Conservation (phyloP, 2,329 filamentous ascomycete genomes). For the Xylariaceae sp. region DNA sequence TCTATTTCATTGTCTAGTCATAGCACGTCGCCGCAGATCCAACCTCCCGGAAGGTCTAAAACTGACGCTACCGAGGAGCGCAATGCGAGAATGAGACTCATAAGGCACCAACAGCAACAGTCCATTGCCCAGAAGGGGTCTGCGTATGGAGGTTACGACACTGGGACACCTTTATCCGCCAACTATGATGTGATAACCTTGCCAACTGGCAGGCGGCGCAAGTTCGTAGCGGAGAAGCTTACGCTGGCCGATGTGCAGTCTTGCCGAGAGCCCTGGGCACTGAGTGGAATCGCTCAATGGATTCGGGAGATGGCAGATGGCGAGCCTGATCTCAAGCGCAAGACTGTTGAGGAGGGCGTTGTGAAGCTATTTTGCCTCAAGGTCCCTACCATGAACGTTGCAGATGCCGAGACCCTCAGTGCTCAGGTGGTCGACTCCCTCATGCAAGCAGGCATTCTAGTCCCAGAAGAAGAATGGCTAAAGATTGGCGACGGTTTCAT, state of each 20-base stretch:
- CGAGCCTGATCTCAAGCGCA: constrained; percentile 79
- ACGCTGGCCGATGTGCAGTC: constrained; percentile 74
- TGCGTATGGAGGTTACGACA: constrained; percentile 53
- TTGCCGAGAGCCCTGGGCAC: constrained; percentile 86
- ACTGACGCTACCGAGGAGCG: constrained; percentile 81
- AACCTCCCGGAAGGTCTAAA: constrained; percentile 82
- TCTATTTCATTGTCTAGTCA: constrained; percentile 81
- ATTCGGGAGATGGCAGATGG: constrained; percentile 85
- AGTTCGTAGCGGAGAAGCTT: constrained; percentile 81
- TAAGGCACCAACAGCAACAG: constrained; percentile 48
- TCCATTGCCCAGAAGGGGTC: constrained; percentile 47
- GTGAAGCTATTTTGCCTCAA: constrained; percentile 88
- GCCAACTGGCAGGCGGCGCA: constrained; percentile 71
- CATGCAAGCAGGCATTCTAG: constrained; percentile 69
- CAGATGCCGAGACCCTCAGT: constrained; percentile 85
- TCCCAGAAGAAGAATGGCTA: constrained; percentile 95
- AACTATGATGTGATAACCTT: constrained; percentile 80
- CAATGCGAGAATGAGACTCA: constrained; percentile 42
- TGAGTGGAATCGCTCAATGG: constrained; percentile 84
- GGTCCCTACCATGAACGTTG: constrained; percentile 96
- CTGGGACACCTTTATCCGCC: constrained; percentile 48
- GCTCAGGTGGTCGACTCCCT: constrained; percentile 72
- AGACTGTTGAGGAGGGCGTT: constrained; percentile 80
- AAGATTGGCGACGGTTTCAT: constrained; percentile 78
- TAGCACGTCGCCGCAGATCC: constrained; percentile 70